Evolutionary conservation across 805 yeast species (phyloP).

Genomic region (Brettanomyces nanus): DNA sequence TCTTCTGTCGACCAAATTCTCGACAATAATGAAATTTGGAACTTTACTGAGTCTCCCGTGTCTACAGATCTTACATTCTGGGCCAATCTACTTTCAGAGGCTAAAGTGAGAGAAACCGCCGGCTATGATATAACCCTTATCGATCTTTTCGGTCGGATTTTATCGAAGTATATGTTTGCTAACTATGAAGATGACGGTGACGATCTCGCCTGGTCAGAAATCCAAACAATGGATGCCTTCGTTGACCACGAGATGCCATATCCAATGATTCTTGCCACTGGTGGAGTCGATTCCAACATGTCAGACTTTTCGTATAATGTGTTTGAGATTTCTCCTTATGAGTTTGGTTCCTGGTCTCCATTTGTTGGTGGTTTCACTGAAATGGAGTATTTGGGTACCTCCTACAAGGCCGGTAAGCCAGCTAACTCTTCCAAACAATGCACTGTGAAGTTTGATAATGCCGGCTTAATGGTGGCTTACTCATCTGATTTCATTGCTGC

Average conservation of each 20-base stretch:
- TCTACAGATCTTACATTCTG: conserved; percentile 44
- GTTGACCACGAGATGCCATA: conserved; percentile 56
- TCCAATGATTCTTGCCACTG: conserved; percentile 56
- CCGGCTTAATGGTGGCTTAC: conserved; percentile 70
- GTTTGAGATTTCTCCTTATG: conserved; percentile 53
- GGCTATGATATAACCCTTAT: conserved; percentile 58
- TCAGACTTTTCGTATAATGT: conserved; percentile 51
- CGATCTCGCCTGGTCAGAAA: conserved; percentile 45
- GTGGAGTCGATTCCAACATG: conserved; percentile 42
- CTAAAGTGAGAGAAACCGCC: conserved; percentile 39
- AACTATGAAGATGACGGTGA: conserved; percentile 52
- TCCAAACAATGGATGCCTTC: conserved; percentile 50
- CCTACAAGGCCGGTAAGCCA: conserved; percentile 50
- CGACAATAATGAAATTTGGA: conserved; percentile 46
- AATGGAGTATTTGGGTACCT: conserved; percentile 58
- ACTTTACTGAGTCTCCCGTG: conserved; percentile 49
- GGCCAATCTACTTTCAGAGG: conserved; percentile 39
- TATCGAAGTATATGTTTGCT: conserved; percentile 59
- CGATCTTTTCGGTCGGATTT: conserved; percentile 66
- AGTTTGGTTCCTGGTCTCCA: conserved; percentile 83
- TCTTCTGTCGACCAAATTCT: conserved; percentile 52
- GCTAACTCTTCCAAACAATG: conserved; percentile 32
- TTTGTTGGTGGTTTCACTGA: conserved; percentile 55
- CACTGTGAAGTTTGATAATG: conserved; percentile 62
- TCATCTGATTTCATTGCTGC: conserved; percentile 58